Evolutionary conservation across 2,329 filamentous ascomycete genomes (phyloP).

Genomic region (Aspergillus ruber): DNA sequence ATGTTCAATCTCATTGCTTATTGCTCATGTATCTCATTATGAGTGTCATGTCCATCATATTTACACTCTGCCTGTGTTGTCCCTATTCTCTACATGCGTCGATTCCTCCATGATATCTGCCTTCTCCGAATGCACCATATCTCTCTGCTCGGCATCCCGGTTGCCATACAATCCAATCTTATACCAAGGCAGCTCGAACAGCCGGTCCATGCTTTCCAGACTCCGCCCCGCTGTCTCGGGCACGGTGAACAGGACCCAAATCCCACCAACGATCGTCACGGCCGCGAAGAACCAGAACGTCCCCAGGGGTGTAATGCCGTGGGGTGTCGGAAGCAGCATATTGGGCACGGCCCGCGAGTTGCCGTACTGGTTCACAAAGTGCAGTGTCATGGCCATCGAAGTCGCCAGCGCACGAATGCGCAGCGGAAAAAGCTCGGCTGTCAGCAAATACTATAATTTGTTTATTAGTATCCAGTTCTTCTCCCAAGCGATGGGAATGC

Average conservation of each 20-base stretch:
- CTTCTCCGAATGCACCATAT: conserved; percentile 18
- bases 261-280: conserved; percentile 60
- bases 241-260: conserved; percentile 66
- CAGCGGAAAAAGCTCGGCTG: conserved; percentile 70
- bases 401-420: conserved; percentile 65
- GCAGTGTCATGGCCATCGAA: conserved; percentile 68
- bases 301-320: conserved; percentile 50
- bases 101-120: conserved; percentile 11
- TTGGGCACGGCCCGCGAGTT: conserved; percentile 68
- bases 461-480: no score
- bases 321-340: conserved; percentile 54
- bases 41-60: background rate
- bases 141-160: conserved; percentile 22
- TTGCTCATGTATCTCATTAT: background rate
- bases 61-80: background rate
- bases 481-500: no score
- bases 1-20: background rate
- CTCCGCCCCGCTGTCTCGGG: conserved; percentile 62
- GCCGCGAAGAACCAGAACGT: conserved; percentile 72
- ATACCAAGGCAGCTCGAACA: conserved; percentile 70
- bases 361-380: conserved; percentile 74
- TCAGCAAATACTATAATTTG: conserved; percentile 56
- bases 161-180: conserved; percentile 54
- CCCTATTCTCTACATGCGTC: conserved; percentile 10
- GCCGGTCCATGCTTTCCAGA: conserved; percentile 57